Evolutionary conservation across 148 eudicot genomes (phyloP).

Genomic region (Cornus florida): DNA sequence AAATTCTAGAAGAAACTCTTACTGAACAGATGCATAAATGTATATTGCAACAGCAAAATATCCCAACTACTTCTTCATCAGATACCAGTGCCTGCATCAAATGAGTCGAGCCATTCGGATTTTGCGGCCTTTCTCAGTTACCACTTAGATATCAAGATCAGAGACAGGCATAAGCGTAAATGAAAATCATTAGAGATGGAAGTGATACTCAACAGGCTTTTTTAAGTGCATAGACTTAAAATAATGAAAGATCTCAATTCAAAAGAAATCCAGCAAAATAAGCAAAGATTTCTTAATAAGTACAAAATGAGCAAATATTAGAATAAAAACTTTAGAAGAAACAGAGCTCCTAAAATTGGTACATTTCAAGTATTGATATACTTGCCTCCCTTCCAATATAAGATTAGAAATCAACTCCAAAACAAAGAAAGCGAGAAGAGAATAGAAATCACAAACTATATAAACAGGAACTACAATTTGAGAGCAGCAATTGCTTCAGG

Average conservation of each 20-base stretch:
- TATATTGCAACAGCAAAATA: neutral
- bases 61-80: neutral
- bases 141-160: constrained; percentile 7
- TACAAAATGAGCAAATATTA: neutral
- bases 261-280: neutral
- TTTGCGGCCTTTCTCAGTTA: constrained; percentile 5
- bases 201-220: neutral
- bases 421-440: no score
- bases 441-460: neutral
- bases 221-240: neutral
- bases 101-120: constrained; percentile 5
- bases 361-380: neutral
- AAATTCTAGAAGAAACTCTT: constrained; percentile 2
- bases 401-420: neutral
- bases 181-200: neutral
- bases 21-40: neutral
- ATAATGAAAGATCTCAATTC: neutral
- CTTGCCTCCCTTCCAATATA: neutral
- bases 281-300: no score
- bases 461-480: constrained; percentile 44
- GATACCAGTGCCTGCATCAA: neutral
- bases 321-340: neutral
- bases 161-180: neutral
- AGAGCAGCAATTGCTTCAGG: constrained; percentile 89
- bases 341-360: neutral